Evolutionary conservation across 1,284 basidiomycete genomes (phyloP).

Genomic region (Gomphus bonarii): DNA sequence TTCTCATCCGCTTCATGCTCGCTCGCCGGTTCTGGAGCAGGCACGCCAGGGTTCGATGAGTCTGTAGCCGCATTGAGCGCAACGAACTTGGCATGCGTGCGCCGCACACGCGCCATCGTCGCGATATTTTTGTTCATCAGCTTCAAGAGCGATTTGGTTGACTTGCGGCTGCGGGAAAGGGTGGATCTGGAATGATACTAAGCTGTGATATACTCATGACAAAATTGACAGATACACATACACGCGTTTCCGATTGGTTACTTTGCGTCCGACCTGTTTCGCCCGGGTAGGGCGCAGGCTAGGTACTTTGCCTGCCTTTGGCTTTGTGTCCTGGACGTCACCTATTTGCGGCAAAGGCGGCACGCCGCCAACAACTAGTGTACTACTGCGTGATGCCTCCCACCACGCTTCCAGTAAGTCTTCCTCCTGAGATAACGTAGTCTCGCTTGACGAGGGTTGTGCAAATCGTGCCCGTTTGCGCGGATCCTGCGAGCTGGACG

Average conservation of each 20-base stretch:
- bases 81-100: constrained; percentile 59
- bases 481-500: constrained; percentile 25
- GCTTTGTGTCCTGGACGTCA: neutral
- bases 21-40: constrained; percentile 17
- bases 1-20: constrained; percentile 36
- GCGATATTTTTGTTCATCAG: constrained; percentile 67
- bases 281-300: neutral
- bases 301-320: constrained; percentile 1
- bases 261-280: neutral
- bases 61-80: constrained; percentile 34
- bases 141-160: constrained; percentile 38
- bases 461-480: constrained; percentile 33
- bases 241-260: neutral
- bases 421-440: constrained; percentile 18
- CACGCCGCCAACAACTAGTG: constrained; percentile 53
- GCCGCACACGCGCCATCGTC: constrained; percentile 57
- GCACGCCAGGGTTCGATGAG: constrained; percentile 4
- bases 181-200: neutral
- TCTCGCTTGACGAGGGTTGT: constrained; percentile 21
- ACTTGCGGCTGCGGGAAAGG: neutral
- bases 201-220: neutral
- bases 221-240: neutral
- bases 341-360: constrained; percentile 37
- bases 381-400: constrained; percentile 52
- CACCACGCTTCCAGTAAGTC: constrained; percentile 60